phyloP scores from a whole-genome alignment of 345 rosid species.

The Orychophragmus violaceus region DNA sequence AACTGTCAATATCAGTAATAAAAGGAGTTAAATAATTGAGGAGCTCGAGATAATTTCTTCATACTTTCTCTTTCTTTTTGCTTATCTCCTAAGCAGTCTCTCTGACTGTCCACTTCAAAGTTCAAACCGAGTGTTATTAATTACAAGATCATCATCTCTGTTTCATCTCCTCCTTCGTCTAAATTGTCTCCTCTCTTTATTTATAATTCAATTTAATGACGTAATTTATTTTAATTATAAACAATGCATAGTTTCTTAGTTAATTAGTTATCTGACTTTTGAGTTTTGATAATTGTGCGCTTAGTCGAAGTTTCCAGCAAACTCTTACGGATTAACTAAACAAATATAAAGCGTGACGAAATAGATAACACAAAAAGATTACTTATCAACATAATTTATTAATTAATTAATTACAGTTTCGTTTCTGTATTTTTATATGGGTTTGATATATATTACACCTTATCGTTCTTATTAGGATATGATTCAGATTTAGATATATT shows the following conservation, averaged over 20 bases:
- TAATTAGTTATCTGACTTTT: neutral
- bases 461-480: conserved; percentile 3
- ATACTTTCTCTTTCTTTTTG: neutral
- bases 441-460: conserved; percentile 3
- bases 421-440: neutral
- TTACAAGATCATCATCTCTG: neutral
- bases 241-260: neutral
- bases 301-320: too few relatives aligned
- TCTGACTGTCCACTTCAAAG: neutral
- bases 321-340: too few relatives aligned
- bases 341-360: conserved; percentile 26
- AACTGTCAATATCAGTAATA: neutral
- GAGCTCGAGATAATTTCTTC: neutral
- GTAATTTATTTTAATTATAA: neutral
- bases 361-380: conserved; percentile 6
- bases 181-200: neutral
- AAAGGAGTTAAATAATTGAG: neutral
- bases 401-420: neutral
- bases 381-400: neutral
- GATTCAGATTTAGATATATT: neutral
- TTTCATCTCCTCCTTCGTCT: neutral
- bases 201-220: neutral
- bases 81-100: neutral
- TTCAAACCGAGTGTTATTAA: neutral
- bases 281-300: neutral